These are phyloP conservation scores for Leccinum olivaceopallidum DNA, from an alignment of 768 basidiomycete genomes.

Conservation along the genomic window DNA sequence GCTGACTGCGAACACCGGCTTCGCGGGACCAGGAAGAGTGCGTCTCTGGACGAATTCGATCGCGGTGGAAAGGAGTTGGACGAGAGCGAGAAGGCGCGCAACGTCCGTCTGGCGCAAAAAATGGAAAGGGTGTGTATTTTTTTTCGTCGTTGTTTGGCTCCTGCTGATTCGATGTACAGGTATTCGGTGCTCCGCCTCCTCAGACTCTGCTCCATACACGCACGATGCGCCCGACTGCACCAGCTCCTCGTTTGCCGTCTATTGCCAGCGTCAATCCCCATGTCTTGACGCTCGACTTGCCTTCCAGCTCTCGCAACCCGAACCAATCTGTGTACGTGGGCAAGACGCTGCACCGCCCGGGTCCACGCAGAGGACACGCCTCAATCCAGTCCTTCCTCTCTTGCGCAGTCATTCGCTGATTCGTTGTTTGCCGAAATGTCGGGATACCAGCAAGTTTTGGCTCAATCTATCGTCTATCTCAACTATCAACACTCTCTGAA, in stretches of 20 bases:
- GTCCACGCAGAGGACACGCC: slow-evolving; percentile 35
- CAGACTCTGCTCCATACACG: slow-evolving; percentile 77
- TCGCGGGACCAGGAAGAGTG: slow-evolving; percentile 45
- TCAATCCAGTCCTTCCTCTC: slow-evolving; percentile 22
- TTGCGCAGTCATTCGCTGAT: slow-evolving; percentile 20
- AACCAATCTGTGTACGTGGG: slow-evolving; percentile 52
- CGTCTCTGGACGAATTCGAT: slow-evolving; percentile 54
- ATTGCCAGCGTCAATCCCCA: slow-evolving; percentile 20
- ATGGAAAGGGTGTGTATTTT: slow-evolving; percentile 73
- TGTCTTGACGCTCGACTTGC: slow-evolving; percentile 22
- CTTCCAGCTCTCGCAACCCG: slow-evolving; percentile 37
- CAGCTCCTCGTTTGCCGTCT: slow-evolving; percentile 31
- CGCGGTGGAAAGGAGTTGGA: slow-evolving; percentile 70
- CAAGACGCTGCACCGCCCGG: slow-evolving; percentile 49
- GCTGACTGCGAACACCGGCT: slow-evolving; percentile 42
- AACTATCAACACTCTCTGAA: slow-evolving; percentile 82
- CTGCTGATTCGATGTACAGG: slow-evolving; percentile 40
- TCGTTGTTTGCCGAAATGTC: slow-evolving; percentile 19
- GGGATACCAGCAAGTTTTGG: slow-evolving; percentile 23
- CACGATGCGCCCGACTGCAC: slow-evolving; percentile 38
- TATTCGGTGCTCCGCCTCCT: slow-evolving; percentile 82
- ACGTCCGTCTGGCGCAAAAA: slow-evolving; percentile 77
- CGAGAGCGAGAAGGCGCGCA: slow-evolving; percentile 73
- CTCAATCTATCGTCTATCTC: slow-evolving; percentile 56
- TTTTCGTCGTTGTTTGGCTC: neutral